Evolutionary conservation across 1,139 yeast genomes (phyloP), one percentile per base, ranked within the genome.

Genomic region (Taphrina deformans): DNA sequence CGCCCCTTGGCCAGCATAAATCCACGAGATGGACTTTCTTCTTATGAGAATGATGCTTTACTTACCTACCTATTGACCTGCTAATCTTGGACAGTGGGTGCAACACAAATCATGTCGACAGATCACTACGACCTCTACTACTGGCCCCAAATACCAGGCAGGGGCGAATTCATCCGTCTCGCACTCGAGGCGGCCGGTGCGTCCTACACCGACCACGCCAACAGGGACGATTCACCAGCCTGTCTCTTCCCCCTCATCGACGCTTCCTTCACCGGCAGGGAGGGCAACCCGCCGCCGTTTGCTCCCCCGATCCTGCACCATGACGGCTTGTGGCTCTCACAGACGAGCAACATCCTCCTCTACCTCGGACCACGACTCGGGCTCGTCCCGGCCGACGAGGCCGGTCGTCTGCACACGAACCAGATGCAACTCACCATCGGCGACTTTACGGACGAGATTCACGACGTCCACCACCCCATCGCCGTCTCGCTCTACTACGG

Each of bases 101-200:
- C 2, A 31, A 31, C 33, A 10, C 9, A 2, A 1, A 38, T 1
- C 41, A 38, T 38, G 35, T 48, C 53, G 7, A 7, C 23, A 16
- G 55, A 51, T 5, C 44, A 51, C 33, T 55, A 55, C 46, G 51
- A 60, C n/a, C 64, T 61, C 10, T 61, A 44, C 38, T 61, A 61
- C 65, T 61, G 65, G 65, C 65, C 65, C 14, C 31, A n/a, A 7
- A 41, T 52, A 5, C 60, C 65, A 16, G 65, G 65, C 38, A 46
- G 65, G 14, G 65, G 65, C 52, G 65, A 61, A 27, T 53, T 21
- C 38, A 44, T 61, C 38, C 52, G 65, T 14, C 35, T 61, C 26
- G 44, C 48, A 1, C 48, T 61, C 24, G 65, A 52, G 26, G 46
- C 56, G n/a, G 59, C 35, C 26, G 44, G 45, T 16, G 46, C 51